Percentiles rank a stretch among this genome's conserved stretches.
Evolutionary conservation across 352 stramenopile genomes (phyloP).

Genomic region (Phytophthora citrophthora): DNA sequence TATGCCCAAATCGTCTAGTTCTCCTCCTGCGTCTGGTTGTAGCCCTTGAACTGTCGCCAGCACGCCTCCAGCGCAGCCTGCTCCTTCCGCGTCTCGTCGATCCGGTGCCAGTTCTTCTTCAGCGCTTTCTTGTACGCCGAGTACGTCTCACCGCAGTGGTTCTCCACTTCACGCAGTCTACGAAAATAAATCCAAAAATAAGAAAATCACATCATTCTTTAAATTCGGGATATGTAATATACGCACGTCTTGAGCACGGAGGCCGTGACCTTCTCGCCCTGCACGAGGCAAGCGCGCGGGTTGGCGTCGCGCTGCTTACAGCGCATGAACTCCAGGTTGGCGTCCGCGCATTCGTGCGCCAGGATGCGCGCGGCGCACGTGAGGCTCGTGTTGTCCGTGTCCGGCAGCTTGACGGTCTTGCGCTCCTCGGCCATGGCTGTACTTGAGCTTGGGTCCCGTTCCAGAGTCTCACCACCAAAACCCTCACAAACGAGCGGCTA

Average conservation of each 20-base stretch:
- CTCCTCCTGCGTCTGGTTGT: conserved; percentile 36
- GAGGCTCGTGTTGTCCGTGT: conserved; percentile 90
- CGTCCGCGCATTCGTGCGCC: conserved; percentile 81
- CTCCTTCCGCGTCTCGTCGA: conserved; percentile 87
- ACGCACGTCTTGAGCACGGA: conserved; percentile 88
- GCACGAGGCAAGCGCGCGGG: conserved; percentile 77
- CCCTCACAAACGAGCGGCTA: conserved; percentile 33
- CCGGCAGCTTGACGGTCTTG: conserved; percentile 66
- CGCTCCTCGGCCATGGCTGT: conserved; percentile 44
- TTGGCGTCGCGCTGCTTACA: conserved; percentile 89
- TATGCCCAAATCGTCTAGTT: conserved; percentile 25
- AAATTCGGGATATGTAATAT: background rate
- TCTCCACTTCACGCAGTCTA: conserved; percentile 82
- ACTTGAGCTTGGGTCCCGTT: conserved; percentile 9
- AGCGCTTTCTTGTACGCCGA: conserved; percentile 88
- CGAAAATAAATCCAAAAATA: conserved; percentile 15
- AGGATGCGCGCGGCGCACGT: conserved; percentile 85
- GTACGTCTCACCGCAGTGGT: conserved; percentile 87
- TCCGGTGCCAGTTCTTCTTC: conserved; percentile 90
- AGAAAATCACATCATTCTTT: background rate
- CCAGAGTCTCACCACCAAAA: conserved; percentile 39
- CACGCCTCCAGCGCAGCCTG: conserved; percentile 86
- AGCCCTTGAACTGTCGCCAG: conserved; percentile 85
- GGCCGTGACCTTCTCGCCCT: conserved; percentile 89
- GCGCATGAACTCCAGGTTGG: conserved; percentile 86